A percentile compares a stretch with the other conserved stretches of the same genome.
Evolutionary conservation across 208 protist genomes (phyloP).

Genomic region (Trypanosoma theileri): DNA sequence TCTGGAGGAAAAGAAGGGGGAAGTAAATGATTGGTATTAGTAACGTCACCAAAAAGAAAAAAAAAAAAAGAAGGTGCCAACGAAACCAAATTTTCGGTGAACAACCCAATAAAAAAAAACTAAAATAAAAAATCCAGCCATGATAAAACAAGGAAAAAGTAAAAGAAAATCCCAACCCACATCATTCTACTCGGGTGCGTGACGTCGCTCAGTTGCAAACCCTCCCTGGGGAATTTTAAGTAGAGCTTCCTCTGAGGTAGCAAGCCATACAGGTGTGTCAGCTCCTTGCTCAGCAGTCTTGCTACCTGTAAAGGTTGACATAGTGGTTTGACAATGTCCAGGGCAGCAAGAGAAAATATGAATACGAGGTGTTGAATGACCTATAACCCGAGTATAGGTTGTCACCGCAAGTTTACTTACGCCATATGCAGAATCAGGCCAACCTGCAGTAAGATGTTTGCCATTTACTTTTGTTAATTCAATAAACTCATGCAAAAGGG

Average conservation of each 20-base stretch:
- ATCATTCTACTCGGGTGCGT: constrained; percentile 2
- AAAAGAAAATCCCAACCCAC: not conserved
- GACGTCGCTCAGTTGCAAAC: constrained; percentile 19
- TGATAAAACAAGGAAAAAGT: constrained; percentile 11
- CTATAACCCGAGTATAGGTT: constrained; percentile 29
- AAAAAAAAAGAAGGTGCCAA: constrained; percentile 8
- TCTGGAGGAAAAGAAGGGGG: not conserved
- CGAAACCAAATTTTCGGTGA: not conserved
- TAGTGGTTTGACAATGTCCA: constrained; percentile 34
- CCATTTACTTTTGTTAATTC: constrained; percentile 13
- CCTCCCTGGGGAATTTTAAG: constrained; percentile 21
- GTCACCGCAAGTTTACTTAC: constrained; percentile 48
- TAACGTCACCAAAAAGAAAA: constrained; percentile 16
- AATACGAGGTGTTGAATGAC: constrained; percentile 17
- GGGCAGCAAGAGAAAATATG: constrained; percentile 42
- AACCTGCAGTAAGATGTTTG: constrained; percentile 32
- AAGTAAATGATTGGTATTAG: not conserved
- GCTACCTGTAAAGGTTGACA: constrained; percentile 20
- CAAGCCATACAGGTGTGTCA: constrained; percentile 39
- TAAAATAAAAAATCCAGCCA: not conserved
- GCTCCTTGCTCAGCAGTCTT: constrained; percentile 34
- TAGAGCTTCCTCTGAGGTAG: constrained; percentile 18
- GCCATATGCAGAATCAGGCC: constrained; percentile 35
- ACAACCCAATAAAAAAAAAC: constrained; percentile 1
- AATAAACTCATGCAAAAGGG: constrained; percentile 35